Conservation (phyloP, 1,284 basidiomycete species). For the Ustilago bromivora region DNA sequence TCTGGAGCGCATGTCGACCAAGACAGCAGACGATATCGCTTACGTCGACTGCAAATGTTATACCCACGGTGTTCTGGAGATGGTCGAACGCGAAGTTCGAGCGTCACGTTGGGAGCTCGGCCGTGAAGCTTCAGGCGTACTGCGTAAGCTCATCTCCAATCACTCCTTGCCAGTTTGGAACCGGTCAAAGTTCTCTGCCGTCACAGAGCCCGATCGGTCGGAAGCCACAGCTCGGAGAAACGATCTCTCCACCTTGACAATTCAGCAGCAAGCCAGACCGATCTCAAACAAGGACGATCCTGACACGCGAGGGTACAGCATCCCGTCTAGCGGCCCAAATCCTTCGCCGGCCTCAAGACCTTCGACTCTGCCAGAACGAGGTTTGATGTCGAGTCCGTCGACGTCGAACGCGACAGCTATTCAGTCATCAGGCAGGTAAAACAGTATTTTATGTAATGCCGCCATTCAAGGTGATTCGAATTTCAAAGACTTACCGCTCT, state of each 20-base stretch:
- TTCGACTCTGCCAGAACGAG: neutral
- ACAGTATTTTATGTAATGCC: neutral
- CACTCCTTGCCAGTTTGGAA: slow-evolving; percentile 39
- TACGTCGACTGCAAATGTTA: slow-evolving; percentile 53
- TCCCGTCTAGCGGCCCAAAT: neutral
- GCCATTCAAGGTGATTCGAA: neutral
- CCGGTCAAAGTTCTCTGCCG: slow-evolving; percentile 9
- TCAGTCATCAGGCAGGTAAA: neutral
- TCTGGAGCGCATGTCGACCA: slow-evolving; percentile 51
- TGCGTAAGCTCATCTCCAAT: slow-evolving; percentile 56
- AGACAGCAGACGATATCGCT: slow-evolving; percentile 44
- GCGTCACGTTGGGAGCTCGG: slow-evolving; percentile 59
- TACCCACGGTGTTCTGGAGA: slow-evolving; percentile 48
- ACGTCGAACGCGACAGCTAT: neutral
- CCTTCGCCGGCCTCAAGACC: slow-evolving; percentile 13
- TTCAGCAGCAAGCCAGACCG: slow-evolving; percentile 28
- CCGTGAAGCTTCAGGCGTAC: slow-evolving; percentile 53
- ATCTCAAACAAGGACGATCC: slow-evolving; percentile 27
- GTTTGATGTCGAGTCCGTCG: slow-evolving; percentile 9
- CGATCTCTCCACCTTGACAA: slow-evolving; percentile 12
- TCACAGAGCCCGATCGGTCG: neutral
- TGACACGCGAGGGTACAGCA: slow-evolving; percentile 10
- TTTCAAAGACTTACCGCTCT: neutral
- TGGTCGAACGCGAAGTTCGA: slow-evolving; percentile 54
- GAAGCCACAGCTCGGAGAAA: slow-evolving; percentile 15